Evolutionary conservation across 2,329 filamentous ascomycete genomes (phyloP), one percentile per base, ranked within the genome.

Genomic region (Corniculantispora saksenae): DNA sequence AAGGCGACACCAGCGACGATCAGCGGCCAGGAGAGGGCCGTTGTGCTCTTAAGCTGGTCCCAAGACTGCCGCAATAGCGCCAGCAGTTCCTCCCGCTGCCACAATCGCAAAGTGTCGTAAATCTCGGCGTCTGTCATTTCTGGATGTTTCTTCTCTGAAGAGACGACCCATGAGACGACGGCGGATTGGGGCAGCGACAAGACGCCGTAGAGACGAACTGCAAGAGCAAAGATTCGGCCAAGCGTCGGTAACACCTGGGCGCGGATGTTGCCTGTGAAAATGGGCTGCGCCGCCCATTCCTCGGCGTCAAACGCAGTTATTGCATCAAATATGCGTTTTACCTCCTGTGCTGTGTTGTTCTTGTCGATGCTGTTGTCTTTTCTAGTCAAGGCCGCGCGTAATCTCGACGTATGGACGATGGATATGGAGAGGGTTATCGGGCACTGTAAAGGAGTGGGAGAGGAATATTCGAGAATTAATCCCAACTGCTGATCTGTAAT

Each of bases 21-120:
- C 9, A 61, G 59, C 32, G 59, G 59, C 59, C 59, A 61, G 47
- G 47, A 53, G 32, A 61, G 47, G 21, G 59, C 40, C 6, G 48
- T 54, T 10, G 32, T 61, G 47, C 35, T 47, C 35, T 19, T 61
- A 21, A 53, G 48, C 9, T 8, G 17, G 48, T 19, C 45, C 57
- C 57, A 50, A n/a, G 45, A 60, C 57, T 40, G 57, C 45, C 57
- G 57, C 29, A 17, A 19, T 1, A 60, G 57, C n/a, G 57, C 29
- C 32, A 60, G 27, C 29, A 60, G 45, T 45, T 50, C 57, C 15
- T 27, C 21, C 8, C 45, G n/a, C 45, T 60, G 57, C 29, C 21
- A 38, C 15, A 27, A 1, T 5, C 57, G 43, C 8, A 40, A 21
- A 4, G 45, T 21, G n/a, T 50, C 29, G 45, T 50, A 27, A 8